Evolutionary conservation across 2,329 filamentous ascomycete species (phyloP).

Genomic region (Drechmeria coniospora): DNA sequence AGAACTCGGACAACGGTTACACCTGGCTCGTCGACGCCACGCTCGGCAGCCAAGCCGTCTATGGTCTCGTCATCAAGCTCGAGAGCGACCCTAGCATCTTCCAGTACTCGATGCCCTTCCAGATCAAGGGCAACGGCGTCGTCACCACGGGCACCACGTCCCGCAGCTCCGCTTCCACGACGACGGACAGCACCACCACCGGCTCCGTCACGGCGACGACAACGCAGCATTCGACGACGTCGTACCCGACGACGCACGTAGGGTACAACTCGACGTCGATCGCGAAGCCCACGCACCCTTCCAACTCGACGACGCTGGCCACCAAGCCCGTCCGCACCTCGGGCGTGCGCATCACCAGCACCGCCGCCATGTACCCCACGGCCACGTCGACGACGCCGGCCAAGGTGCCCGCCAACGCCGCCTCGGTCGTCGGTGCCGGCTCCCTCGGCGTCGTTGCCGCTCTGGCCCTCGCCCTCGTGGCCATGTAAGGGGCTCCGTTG

Average conservation of each 20-base stretch:
- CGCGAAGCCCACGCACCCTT: constrained; percentile 6
- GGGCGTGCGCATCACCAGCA: constrained; percentile 7
- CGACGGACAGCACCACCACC: no score
- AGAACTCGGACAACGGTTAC: constrained; percentile 29
- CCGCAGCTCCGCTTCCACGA: constrained; percentile 2
- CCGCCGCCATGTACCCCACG: constrained; percentile 10
- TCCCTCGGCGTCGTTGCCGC: constrained; percentile 23
- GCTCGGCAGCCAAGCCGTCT: constrained; percentile 30
- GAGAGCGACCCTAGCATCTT: constrained; percentile 31
- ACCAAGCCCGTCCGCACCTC: constrained; percentile 3
- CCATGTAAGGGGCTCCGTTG: constrained; percentile 20
- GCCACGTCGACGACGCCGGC: constrained; percentile 11
- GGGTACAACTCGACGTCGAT: constrained; percentile 11
- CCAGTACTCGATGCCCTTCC: constrained; percentile 46
- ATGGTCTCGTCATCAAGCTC: constrained; percentile 41
- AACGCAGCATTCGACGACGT: constrained; percentile 14
- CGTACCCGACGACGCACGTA: constrained; percentile 8
- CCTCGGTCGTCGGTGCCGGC: constrained; percentile 18
- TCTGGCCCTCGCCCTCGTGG: constrained; percentile 24
- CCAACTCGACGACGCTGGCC: background rate
- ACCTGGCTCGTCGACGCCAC: constrained; percentile 32
- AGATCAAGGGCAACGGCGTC: constrained; percentile 23
- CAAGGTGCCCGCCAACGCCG: constrained; percentile 5
- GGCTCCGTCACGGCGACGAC: constrained; percentile 14
- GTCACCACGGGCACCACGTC: constrained; percentile 4